phyloP scores from a whole-genome alignment of 345 rosid species.

The Populus tremula region DNA sequence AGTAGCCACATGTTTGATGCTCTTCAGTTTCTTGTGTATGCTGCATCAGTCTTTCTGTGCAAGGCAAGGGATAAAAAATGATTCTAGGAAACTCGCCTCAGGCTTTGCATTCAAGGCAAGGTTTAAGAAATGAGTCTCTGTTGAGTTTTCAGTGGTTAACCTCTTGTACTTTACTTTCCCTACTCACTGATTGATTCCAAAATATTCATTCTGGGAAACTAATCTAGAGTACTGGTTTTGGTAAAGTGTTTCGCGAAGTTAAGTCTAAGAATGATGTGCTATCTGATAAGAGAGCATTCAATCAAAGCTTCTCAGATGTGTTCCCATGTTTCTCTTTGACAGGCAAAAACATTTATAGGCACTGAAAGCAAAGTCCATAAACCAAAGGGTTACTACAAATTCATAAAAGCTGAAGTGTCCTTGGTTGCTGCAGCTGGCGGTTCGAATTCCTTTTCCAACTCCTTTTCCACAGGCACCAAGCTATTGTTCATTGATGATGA shows the following conservation, averaged over 20 bases:
- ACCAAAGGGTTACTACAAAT: background rate
- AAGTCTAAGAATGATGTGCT: background rate
- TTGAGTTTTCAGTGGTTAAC: too few relatives aligned
- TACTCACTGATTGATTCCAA: background rate
- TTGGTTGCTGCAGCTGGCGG: background rate
- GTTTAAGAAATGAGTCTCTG: background rate
- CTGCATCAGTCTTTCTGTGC: background rate
- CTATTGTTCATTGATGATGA: background rate
- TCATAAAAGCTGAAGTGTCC: background rate
- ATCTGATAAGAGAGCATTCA: background rate
- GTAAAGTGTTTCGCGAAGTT: background rate
- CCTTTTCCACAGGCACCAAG: background rate
- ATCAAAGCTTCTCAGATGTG: conserved; percentile 9
- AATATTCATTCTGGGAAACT: background rate
- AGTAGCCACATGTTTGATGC: background rate
- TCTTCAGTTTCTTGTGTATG: background rate
- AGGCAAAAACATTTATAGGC: conserved; percentile 33
- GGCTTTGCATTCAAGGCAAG: background rate
- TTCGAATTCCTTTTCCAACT: background rate
- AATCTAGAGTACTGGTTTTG: background rate
- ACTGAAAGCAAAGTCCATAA: background rate
- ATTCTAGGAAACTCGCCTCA: background rate
- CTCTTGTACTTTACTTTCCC: background rate
- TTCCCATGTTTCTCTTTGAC: conserved; percentile 24
- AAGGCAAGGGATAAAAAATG: background rate